Base-by-base conservation (phyloP, 2,329 filamentous ascomycete genomes). In the Diaporthe vexans region DNA sequence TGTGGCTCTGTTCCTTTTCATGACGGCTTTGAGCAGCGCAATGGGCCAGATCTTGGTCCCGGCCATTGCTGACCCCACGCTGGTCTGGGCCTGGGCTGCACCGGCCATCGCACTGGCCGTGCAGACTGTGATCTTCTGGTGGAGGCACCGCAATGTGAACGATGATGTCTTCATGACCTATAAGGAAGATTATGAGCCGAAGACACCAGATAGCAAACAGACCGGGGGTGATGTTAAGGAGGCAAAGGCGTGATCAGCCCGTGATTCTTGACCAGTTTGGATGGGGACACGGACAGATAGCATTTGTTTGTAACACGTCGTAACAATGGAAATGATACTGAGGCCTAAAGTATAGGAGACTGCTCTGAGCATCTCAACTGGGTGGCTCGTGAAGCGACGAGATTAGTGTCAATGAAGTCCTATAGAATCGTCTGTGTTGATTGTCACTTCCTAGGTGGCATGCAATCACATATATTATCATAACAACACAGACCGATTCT, bases 11-110 rank as follows among this genome's bases (percentile, higher is more conserved):
- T 89, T 86, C 77, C 82, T 91, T 11, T 86, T 91, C 76, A 91
- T 88, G 77, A 90, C 87, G 73, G 90, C 90, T 0, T 84, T 92
- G 75, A 89, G 88, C 5, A 86, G 86, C 51, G 89, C 89, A 2
- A 77, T 88, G 9, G 84, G 84, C 37, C 82, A 87, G 76, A 85
- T 86, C 0, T 76, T 88, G 29, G 81, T 84, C 29, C 84, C 85
- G 0, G 79, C 83, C 1, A 84, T 85, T 7, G 76, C 75, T n/a
- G 85, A 88, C 76, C 86, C 86, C 0, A 79, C 81, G 8, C 81
- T 87, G 37, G 76, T 86, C 74, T 84, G 80, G 79, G 76, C 86
- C 15, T 88, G 86, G 82, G 85, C 81, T 4, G 88, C 85, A 29
- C 86, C 86, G 4, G 84, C 85, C 3, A 86, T 89, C 58, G 86